Evolutionary conservation across 345 rosid genomes (phyloP), one percentile per base, ranked within the genome.

Genomic region (Eucalyptus erythrocorys): DNA sequence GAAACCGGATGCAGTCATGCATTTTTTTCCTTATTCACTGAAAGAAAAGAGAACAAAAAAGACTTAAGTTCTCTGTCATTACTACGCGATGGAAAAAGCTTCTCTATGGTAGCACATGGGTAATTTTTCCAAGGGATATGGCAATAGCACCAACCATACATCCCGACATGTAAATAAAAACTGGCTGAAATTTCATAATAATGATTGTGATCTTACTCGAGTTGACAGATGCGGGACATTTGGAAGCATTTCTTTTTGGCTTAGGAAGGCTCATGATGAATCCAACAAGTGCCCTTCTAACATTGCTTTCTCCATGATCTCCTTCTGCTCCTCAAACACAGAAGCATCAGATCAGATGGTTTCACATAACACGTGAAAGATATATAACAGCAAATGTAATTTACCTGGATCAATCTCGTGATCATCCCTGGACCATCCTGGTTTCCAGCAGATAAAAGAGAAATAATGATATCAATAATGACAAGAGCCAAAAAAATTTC

Each of bases 361-460:
- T 57, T 43, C 48, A 10, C 10, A 15, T 34, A 47, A 45, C 37
- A 43, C 16, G 42, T 85, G 86, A 48, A 42, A 86, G 48, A 40
- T 16, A 49, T 47, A 80, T 22, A 40, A 21, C 49, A 30, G 32
- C 24, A 55, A 21, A 87, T 9, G 71, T 26, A 50, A 32, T n/a
- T 51, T 89, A 96, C 98, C 94, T 91, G 95, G 90, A 96, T 94
- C 88, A 91, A 42, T 86, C 87, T 89, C 17, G 98, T 94, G 89
- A 96, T 92, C 92, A 88, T 91, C 86, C 98, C 97, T 48, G 95
- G 95, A 90, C 92, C 91, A 87, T 87, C 92, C 91, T 93, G 90
- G 45, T 84, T 81, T 86, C 88, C 85, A 76, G 32, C 21, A 48
- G 48, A 55, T 27, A 55, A 71, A 37, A 24, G 24, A 51, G 50